Evolutionary conservation across 371 early-diverging fungal species (phyloP).

Genomic region (Rhizopus stolonifer): DNA sequence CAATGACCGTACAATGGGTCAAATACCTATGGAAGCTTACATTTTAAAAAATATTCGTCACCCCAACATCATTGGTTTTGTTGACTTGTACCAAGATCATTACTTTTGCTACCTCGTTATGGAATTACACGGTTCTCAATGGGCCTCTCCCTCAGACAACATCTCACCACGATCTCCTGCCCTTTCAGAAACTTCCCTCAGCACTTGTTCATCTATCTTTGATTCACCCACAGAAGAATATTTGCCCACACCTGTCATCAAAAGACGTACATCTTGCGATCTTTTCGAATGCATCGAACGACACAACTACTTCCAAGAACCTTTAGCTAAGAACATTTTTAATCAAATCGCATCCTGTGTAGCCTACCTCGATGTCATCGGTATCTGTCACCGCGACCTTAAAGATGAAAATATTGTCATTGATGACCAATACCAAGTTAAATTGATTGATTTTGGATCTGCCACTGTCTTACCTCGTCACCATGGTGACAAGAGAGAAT

Average conservation of each 20-base stretch:
- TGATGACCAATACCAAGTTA: constrained; percentile 68
- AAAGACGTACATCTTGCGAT: constrained; percentile 63
- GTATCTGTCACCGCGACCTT: constrained; percentile 64
- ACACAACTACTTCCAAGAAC: constrained; percentile 65
- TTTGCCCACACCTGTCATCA: constrained; percentile 24
- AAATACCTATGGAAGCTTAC: constrained; percentile 76
- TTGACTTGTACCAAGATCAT: constrained; percentile 68
- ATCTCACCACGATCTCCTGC: constrained; percentile 28
- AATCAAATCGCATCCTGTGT: constrained; percentile 72
- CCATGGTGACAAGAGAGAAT: constrained; percentile 33
- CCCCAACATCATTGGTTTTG: constrained; percentile 63
- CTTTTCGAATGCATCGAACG: constrained; percentile 82
- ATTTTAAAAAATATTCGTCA: constrained; percentile 70
- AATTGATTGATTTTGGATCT: constrained; percentile 84
- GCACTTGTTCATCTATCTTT: constrained; percentile 14
- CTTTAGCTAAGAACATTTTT: constrained; percentile 60
- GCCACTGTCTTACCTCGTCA: constrained; percentile 60
- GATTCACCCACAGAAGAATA: constrained; percentile 24
- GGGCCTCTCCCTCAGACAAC: constrained; percentile 35
- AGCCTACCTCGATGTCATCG: constrained; percentile 55
- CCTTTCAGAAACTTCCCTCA: constrained; percentile 27
- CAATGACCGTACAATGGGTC: constrained; percentile 56
- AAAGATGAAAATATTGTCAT: constrained; percentile 82
- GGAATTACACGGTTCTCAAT: constrained; percentile 77
- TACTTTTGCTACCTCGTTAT: constrained; percentile 73